These are phyloP conservation scores for Fraxinus sp. DNA, from an alignment of 305 asterid genomes.

Conservation along the genomic window DNA sequence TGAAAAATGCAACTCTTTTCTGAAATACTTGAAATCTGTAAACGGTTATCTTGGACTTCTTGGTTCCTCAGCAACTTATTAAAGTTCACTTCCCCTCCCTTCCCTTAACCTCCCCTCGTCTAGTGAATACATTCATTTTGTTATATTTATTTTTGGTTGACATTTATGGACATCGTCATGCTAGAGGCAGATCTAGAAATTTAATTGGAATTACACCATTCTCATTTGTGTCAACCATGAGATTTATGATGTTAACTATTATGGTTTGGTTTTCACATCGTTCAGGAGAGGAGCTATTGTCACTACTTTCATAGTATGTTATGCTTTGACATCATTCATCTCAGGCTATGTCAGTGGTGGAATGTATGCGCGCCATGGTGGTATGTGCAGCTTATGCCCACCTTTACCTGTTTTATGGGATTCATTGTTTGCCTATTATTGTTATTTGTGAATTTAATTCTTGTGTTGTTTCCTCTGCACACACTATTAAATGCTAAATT, in stretches of 20 bases:
- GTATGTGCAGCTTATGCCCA: constrained; percentile 26
- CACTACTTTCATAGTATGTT: constrained; percentile 53
- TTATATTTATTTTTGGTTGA: not conserved
- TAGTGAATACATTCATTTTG: not conserved
- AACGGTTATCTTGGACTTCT: not conserved
- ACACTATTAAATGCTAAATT: not conserved
- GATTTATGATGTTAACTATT: not conserved
- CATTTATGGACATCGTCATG: not conserved
- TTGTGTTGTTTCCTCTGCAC: not conserved
- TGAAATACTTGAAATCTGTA: not conserved
- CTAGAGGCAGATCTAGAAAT: not conserved
- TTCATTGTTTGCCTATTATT: not conserved
- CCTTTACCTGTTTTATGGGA: not conserved
- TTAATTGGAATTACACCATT: not conserved
- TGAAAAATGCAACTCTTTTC: not conserved
- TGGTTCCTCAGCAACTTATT: not conserved
- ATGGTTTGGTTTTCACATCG: not conserved
- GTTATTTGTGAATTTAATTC: not conserved
- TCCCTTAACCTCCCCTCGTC: not conserved
- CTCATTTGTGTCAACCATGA: not conserved
- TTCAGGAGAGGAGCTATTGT: constrained; percentile 58
- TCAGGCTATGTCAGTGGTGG: constrained; percentile 60
- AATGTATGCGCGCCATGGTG: constrained; percentile 59
- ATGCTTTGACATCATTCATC: constrained; percentile 54
- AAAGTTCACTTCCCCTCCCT: not conserved